Evolutionary conservation across 164 flowering plant species (phyloP), one percentile per base, ranked within the genome.

Genomic region (Nelumbo lutea): DNA sequence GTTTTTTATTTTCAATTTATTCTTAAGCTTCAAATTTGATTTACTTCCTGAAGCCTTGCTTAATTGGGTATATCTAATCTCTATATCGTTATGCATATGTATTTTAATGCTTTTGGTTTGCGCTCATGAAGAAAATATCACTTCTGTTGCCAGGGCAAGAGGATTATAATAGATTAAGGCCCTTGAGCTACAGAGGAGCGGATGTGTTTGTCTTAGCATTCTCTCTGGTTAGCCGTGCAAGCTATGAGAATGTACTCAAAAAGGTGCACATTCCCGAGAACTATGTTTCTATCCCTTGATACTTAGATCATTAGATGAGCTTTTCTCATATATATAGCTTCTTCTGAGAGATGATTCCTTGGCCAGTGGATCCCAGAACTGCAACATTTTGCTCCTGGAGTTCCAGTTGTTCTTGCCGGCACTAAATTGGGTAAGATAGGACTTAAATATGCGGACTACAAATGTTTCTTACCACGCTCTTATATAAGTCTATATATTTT

Each of bases 311-410:
- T 50, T 47, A 69, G 8, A 8, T 50, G 53, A 51, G 13, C 55
- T 51, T 51, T 10, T 42, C 68, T 51, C 43, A 42, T 27, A 42
- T 66, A 57, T 55, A 42, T 57, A 43, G 7, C 57, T 58, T 57
- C 69, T 83, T 57, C 69, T 83, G 62, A 74, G 50, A 9, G 43
- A 1, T 42, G 6, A 73, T 73, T 78, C 39, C 47, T 68, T 77
- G 53, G 9, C 73, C 97, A 95, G 99, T 95, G 99, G 99, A 84
- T 95, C 72, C 98, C 96, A 13, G 99, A 95, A 72, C 97, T 95
- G 77, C 97, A 92, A 77, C 97, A 90, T 75, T 88, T 58, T 75
- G 91, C 98, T 41, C 96, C 98, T 9, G 96, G 97, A 65, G 79
- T 90, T 27, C 99, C 99, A 1, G 75, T 95, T 1, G 97, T 95